Conservation (phyloP, 148 eudicot species). For the Amaranthus palmeri region DNA sequence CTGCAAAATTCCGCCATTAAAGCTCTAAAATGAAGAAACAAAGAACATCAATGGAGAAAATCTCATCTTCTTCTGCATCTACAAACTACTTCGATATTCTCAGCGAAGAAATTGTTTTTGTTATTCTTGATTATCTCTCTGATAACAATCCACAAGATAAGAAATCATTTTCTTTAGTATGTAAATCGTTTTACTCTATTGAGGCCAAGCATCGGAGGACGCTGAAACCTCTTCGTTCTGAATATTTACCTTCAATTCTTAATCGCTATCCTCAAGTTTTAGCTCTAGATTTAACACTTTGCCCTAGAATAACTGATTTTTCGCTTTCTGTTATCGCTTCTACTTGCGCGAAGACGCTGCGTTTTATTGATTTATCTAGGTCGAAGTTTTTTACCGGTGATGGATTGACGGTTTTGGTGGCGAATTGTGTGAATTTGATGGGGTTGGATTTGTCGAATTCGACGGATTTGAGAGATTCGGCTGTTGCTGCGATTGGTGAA, state of each 20-base stretch:
- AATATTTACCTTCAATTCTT: slow-evolving; percentile 40
- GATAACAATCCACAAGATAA: slow-evolving; percentile 43
- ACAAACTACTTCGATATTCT: slow-evolving; percentile 48
- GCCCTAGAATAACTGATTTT: slow-evolving; percentile 64
- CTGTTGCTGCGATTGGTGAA: slow-evolving; percentile 61
- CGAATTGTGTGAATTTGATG: slow-evolving; percentile 47
- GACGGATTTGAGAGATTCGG: slow-evolving; percentile 50
- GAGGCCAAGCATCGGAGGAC: slow-evolving; percentile 60
- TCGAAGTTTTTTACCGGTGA: slow-evolving; percentile 52
- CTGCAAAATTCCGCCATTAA: background rate
- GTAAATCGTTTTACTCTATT: slow-evolving; percentile 43
- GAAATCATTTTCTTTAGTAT: slow-evolving; percentile 68
- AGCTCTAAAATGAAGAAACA: slow-evolving; percentile 47
- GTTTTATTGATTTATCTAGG: slow-evolving; percentile 52
- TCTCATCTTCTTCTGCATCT: background rate
- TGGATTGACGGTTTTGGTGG: slow-evolving; percentile 54
- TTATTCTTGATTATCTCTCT: slow-evolving; percentile 53
- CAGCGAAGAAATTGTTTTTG: slow-evolving; percentile 55
- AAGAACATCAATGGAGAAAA: slow-evolving; percentile 17
- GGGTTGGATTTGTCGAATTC: slow-evolving; percentile 76
- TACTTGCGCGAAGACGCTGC: slow-evolving; percentile 27
- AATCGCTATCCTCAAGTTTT: slow-evolving; percentile 39
- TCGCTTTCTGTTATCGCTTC: slow-evolving; percentile 27
- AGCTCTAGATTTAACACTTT: slow-evolving; percentile 54
- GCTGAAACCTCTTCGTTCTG: slow-evolving; percentile 58